phyloP scores from a whole-genome alignment of 345 rosid genomes.

The Physaria fendleri region DNA sequence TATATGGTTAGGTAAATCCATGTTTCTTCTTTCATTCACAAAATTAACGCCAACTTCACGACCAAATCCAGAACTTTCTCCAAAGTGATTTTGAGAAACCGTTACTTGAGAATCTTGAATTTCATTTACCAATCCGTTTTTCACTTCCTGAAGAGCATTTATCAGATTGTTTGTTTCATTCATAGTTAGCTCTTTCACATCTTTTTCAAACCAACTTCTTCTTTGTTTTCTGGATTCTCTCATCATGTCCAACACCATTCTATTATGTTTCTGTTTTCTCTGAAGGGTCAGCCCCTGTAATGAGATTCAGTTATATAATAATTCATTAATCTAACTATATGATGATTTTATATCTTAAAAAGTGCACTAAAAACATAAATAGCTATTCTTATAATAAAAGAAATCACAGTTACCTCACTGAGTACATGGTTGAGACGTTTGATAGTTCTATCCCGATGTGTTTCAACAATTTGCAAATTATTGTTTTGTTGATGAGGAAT shows the following conservation, averaged over 20 bases:
- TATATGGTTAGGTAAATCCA: background rate
- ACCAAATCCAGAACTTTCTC: background rate
- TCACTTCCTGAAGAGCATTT: slow-evolving; percentile 28
- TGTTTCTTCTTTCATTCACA: background rate
- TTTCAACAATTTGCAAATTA: too few species aligned
- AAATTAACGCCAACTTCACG: background rate
- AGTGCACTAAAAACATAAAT: too few species aligned
- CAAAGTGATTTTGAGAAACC: background rate
- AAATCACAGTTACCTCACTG: too few species aligned
- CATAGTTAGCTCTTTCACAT: slow-evolving; percentile 29
- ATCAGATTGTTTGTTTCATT: slow-evolving; percentile 35
- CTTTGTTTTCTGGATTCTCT: slow-evolving; percentile 3
- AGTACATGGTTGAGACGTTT: too few species aligned
- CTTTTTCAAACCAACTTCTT: slow-evolving; percentile 46
- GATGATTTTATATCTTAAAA: too few species aligned
- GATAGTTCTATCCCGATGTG: too few species aligned
- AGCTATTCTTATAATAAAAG: too few species aligned
- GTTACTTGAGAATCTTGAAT: background rate
- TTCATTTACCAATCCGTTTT: slow-evolving; percentile 26
- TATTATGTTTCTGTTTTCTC: slow-evolving; percentile 33
- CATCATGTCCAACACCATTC: slow-evolving; percentile 26
- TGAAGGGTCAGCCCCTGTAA: slow-evolving; percentile 9
- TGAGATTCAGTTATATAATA: background rate
- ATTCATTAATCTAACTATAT: too few species aligned
- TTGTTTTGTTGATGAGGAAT: too few species aligned